Percentiles rank a stretch among this genome's conserved stretches.
phyloP scores from a whole-genome alignment of 2,329 filamentous ascomycete species.

The Colletotrichum navitas region DNA sequence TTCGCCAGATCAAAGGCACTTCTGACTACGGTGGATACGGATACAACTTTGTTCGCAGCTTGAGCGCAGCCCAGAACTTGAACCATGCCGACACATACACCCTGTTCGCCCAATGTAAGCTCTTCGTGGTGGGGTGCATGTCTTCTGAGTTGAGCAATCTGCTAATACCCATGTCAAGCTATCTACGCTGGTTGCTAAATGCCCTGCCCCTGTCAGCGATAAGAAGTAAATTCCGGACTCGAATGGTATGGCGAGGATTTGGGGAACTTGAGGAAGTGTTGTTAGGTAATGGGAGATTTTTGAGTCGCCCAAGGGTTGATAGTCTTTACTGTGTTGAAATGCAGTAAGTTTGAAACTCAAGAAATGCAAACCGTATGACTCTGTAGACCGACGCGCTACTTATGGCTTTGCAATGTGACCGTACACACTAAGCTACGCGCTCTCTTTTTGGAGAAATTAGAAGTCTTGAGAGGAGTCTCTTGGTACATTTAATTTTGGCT shows the following conservation, averaged over 20 bases:
- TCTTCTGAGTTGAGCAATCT: not conserved
- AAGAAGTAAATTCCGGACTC: not conserved
- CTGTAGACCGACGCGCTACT: not conserved
- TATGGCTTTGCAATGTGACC: too few relatives aligned
- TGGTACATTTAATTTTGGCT: not conserved
- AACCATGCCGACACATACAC: slow-evolving; percentile 72
- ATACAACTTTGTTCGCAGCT: slow-evolving; percentile 62
- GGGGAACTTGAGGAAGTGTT: not conserved
- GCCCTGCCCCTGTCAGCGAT: not conserved
- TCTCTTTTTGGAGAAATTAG: too few relatives aligned
- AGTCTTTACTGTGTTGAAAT: not conserved
- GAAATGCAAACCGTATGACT: not conserved
- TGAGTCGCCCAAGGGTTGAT: not conserved
- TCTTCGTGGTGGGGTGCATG: too few relatives aligned
- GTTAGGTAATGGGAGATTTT: not conserved
- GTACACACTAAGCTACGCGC: too few relatives aligned
- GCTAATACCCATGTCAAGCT: slow-evolving; percentile 42
- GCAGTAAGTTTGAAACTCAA: too few relatives aligned
- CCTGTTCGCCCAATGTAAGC: slow-evolving; percentile 50
- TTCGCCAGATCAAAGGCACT: slow-evolving; percentile 68
- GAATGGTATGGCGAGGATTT: fast-evolving
- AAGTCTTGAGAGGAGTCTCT: not conserved
- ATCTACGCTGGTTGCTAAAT: slow-evolving; percentile 55
- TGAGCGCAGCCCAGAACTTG: slow-evolving; percentile 64
- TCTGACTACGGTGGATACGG: slow-evolving; percentile 66